Evolutionary conservation across 2,329 filamentous ascomycete genomes (phyloP).

Genomic region (Plectosphaerella sp.): DNA sequence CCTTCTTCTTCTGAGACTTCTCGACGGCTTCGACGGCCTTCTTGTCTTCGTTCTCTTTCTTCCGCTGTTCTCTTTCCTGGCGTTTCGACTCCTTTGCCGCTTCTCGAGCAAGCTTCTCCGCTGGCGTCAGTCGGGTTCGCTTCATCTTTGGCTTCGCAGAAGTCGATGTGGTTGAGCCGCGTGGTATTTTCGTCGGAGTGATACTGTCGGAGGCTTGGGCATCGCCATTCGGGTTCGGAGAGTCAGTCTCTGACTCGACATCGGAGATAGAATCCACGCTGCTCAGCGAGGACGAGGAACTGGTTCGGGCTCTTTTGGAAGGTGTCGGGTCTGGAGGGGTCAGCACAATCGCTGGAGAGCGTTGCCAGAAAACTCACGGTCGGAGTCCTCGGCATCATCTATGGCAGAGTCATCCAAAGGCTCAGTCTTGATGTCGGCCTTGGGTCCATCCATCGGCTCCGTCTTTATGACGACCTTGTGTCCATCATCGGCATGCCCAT

Average conservation of each 20-base stretch:
- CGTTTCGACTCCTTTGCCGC: constrained; percentile 27
- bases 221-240: constrained; percentile 21
- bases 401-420: neutral
- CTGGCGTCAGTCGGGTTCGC: constrained; percentile 35
- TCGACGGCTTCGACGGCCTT: constrained; percentile 34
- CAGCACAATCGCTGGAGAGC: neutral
- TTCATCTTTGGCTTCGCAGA: constrained; percentile 19
- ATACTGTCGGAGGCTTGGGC: neutral
- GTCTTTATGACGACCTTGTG: neutral
- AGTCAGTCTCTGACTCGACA: constrained; percentile 30
- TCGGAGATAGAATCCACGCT: constrained; percentile 30
- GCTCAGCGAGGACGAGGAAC: constrained; percentile 7
- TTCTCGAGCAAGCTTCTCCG: constrained; percentile 31
- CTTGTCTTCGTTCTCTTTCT: constrained; percentile 33
- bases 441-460: neutral
- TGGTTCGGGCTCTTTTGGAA: constrained; percentile 6
- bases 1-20: constrained; percentile 25
- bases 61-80: constrained; percentile 28
- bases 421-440: neutral
- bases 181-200: constrained; percentile 3
- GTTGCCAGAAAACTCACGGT: neutral
- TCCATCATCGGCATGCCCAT: neutral
- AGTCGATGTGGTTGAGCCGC: constrained; percentile 2
- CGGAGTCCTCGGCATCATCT: neutral
- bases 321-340: neutral